Percentiles rank a stretch among this genome's conserved stretches.
These are phyloP conservation scores for Gossypium schwendimanii DNA, from an alignment of 441 rosid genomes.

Conservation along the genomic window DNA sequence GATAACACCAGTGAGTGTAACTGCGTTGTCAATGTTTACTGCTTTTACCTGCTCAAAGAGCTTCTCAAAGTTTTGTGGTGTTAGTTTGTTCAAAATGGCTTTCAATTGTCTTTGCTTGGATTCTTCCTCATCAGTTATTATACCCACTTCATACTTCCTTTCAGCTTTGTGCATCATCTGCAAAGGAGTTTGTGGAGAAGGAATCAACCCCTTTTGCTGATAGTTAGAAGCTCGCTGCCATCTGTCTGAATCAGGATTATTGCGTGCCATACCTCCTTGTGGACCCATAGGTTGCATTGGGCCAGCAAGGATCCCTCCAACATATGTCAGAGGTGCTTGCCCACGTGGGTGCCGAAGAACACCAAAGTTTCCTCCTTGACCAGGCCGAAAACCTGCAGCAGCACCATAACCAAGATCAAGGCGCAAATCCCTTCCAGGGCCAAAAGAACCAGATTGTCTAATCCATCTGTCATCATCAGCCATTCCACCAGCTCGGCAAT, in stretches of 20 bases:
- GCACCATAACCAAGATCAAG: slow-evolving; percentile 44
- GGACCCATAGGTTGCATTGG: slow-evolving; percentile 68
- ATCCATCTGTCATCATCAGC: slow-evolving; percentile 71
- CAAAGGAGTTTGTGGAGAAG: slow-evolving; percentile 79
- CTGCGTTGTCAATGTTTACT: slow-evolving; percentile 71
- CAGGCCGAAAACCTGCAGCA: slow-evolving; percentile 54
- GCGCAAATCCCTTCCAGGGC: slow-evolving; percentile 48
- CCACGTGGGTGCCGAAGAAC: slow-evolving; percentile 20
- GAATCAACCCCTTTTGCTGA: slow-evolving; percentile 72
- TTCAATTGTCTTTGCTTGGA: slow-evolving; percentile 82
- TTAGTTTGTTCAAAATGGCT: slow-evolving; percentile 83
- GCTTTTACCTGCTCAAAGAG: slow-evolving; percentile 82
- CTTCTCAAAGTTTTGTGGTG: slow-evolving; percentile 92
- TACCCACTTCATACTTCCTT: slow-evolving; percentile 82
- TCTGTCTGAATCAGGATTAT: slow-evolving; percentile 62
- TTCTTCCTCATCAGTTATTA: slow-evolving; percentile 64
- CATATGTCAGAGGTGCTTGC: slow-evolving; percentile 40
- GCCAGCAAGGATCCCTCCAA: slow-evolving; percentile 64
- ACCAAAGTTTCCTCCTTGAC: slow-evolving; percentile 69
- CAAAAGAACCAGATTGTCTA: slow-evolving; percentile 46
- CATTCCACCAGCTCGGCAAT: slow-evolving; percentile 58
- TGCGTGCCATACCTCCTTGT: slow-evolving; percentile 64
- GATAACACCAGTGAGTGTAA: slow-evolving; percentile 70
- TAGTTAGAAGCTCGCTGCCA: slow-evolving; percentile 77
- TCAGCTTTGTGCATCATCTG: slow-evolving; percentile 79